Base-by-base conservation (phyloP, 1,139 yeast species). In the Lodderomyces theae region DNA sequence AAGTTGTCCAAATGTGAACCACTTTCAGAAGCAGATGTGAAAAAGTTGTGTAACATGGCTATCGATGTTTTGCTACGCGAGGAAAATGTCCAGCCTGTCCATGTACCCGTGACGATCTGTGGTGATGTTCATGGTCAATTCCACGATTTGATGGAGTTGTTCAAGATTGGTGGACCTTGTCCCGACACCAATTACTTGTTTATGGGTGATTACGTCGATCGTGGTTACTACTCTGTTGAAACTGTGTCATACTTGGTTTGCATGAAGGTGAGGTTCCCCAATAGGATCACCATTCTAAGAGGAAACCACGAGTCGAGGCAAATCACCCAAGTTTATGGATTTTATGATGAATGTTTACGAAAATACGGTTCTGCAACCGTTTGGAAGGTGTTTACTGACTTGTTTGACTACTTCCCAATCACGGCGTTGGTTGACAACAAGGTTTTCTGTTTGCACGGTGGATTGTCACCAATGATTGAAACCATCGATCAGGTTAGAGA, bases 121-220 rank as follows among this genome's bases (percentile, higher is more conserved):
- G 98, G 98, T 51, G 98, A 92, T 64, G 95, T 92, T 51, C 98
- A 92, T 64, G 98, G 98, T 6, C 98, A 92, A 63, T 92, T 92
- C 61, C 97, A 92, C 59, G 98, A 92, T 63, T 71, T 92, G 47
- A 71, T 92, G 58, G 97, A 92, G 63, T 72, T 92, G 35, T 92
- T 92, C 61, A 79, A 95, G 51, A 86, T 90, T 35, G 83, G 95
- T 22, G 98, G 98, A 22, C 97, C 97, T 29, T 78, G 94, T 56
- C 98, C 98, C 1, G 70, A 69, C 46, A 71, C 80, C 35, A 87
- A 84, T 63, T 87, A 86, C 64, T 77, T 87, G 43, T 87, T 87
- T 58, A 69, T 88, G 65, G 98, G 98, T 29, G 98, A 92, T 64
- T 92, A 92, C 61, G 98, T 92, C 43, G 98, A 92, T 65, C 77